Evolutionary conservation across 192 early-diverging fungal species (phyloP).

Genomic region (Coemansia sp.): DNA sequence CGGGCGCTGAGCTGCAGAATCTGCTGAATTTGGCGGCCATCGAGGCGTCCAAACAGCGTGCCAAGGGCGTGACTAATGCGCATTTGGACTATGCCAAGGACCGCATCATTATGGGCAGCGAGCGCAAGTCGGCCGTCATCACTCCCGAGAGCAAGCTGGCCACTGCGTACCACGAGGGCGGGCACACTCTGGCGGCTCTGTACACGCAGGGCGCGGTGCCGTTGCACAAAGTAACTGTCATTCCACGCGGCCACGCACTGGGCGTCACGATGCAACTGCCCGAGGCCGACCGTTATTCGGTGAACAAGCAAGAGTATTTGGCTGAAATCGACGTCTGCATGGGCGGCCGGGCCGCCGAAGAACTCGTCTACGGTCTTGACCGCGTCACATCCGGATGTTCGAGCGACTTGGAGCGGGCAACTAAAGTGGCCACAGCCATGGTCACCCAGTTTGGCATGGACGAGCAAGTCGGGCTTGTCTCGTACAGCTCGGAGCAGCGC

Average conservation of each 20-base stretch:
- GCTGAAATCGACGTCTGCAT: slow-evolving; percentile 94
- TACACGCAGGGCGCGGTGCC: slow-evolving; percentile 95
- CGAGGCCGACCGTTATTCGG: slow-evolving; percentile 80
- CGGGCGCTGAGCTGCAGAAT: slow-evolving; percentile 98
- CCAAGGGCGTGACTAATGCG: slow-evolving; percentile 68
- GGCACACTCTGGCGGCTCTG: slow-evolving; percentile 92
- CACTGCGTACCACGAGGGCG: slow-evolving; percentile 98
- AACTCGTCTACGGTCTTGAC: slow-evolving; percentile 91
- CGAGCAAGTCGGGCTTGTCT: slow-evolving; percentile 86
- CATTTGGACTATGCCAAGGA: slow-evolving; percentile 98
- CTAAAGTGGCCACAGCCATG: slow-evolving; percentile 86
- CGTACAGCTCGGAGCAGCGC: slow-evolving; percentile 74
- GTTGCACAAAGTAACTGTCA: slow-evolving; percentile 97
- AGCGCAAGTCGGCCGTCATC: slow-evolving; percentile 88
- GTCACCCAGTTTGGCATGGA: slow-evolving; percentile 92
- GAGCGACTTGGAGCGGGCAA: slow-evolving; percentile 90
- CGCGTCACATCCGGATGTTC: slow-evolving; percentile 93
- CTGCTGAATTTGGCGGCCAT: slow-evolving; percentile 98
- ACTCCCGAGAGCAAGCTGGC: slow-evolving; percentile 82
- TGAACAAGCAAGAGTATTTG: slow-evolving; percentile 77
- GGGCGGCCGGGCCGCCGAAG: slow-evolving; percentile 98
- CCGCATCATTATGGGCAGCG: slow-evolving; percentile 97
- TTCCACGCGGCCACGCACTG: slow-evolving; percentile 83
- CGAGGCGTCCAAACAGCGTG: slow-evolving; percentile 79
- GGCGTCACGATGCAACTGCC: slow-evolving; percentile 91